Evolutionary conservation across 768 basidiomycete species (phyloP), one percentile per base, ranked within the genome.

Genomic region (Lentinula sp.): DNA sequence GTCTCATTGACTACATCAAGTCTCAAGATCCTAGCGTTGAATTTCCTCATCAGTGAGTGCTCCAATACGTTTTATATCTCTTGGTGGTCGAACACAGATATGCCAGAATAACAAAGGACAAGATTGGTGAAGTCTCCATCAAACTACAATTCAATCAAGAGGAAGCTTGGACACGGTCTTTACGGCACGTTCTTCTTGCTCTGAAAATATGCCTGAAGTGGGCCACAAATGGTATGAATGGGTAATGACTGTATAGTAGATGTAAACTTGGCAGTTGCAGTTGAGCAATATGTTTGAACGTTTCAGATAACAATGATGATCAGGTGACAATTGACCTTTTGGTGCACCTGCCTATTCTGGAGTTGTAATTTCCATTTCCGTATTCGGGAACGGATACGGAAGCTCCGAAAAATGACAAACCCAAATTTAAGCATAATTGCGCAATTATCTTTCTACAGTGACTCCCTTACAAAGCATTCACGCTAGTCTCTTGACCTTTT

Each of bases 91-190:
- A 61, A 23, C 57, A 49, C 67, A 61, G 65, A 53, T 18, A 11
- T 61, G 28, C 51, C 68, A 97, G 96, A 68, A 86, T 98, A 58
- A 77, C 80, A 45, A 98, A 93, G 73, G 97, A 99, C 74, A 93
- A 89, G 75, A 99, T 99, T 59, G 95, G 95, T 6, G 95, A 96
- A 59, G 89, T 92, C 16, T 95, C 93, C 1, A 90, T 98, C 64
- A 95, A 95, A 73, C 77, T 95, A 3, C 94, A 95, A 69, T 96
- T 97, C 72, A 91, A 89, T 65, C 92, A 93, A 67, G 96, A 99
- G 70, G 96, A 99, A 68, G 80, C 86, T 0, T 99, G 96, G 96
- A 98, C 96, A 23, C 85, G 93, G 62, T 93, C 95, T 4, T 76
- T 98, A 67, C 83, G 93, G 35, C 95, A 97, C 67, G 92, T 98